phyloP scores from a whole-genome alignment of 2,329 filamentous ascomycete species.

The Botrytis deweyae region DNA sequence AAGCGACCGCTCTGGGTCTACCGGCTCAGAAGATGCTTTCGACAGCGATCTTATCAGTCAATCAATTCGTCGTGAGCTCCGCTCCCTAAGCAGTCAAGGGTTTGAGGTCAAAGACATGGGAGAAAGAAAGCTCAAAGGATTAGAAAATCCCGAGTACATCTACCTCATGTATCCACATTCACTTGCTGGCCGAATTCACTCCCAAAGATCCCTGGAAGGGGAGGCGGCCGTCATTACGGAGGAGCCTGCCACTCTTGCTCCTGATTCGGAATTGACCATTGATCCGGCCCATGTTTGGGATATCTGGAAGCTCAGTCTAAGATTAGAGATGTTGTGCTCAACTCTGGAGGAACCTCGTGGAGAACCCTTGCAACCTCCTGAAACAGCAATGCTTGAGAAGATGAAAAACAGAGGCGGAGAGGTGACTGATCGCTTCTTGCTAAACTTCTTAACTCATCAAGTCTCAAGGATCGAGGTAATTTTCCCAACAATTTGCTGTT shows the following conservation, averaged over 20 bases:
- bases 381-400: conserved; percentile 77
- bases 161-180: conserved; percentile 94
- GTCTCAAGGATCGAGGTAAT: conserved; percentile 89
- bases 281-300: conserved; percentile 78
- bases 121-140: conserved; percentile 90
- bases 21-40: conserved; percentile 70
- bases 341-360: conserved; percentile 69
- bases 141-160: conserved; percentile 94
- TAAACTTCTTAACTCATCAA: conserved; percentile 92
- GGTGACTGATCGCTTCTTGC: conserved; percentile 81
- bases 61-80: conserved; percentile 81
- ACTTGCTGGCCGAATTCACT: conserved; percentile 74
- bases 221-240: conserved; percentile 45
- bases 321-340: conserved; percentile 91
- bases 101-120: conserved; percentile 97
- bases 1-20: conserved; percentile 67
- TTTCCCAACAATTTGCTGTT: conserved; percentile 29
- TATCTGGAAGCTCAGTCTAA: conserved; percentile 83
- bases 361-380: conserved; percentile 67
- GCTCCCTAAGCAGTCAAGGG: conserved; percentile 82
- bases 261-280: conserved; percentile 67
- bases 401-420: conserved; percentile 74
- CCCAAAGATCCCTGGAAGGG: conserved; percentile 48
- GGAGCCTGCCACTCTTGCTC: conserved; percentile 59
- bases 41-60: conserved; percentile 73